Evolutionary conservation across 805 yeast genomes (phyloP).

Genomic region (Saturnispora saitoi): DNA sequence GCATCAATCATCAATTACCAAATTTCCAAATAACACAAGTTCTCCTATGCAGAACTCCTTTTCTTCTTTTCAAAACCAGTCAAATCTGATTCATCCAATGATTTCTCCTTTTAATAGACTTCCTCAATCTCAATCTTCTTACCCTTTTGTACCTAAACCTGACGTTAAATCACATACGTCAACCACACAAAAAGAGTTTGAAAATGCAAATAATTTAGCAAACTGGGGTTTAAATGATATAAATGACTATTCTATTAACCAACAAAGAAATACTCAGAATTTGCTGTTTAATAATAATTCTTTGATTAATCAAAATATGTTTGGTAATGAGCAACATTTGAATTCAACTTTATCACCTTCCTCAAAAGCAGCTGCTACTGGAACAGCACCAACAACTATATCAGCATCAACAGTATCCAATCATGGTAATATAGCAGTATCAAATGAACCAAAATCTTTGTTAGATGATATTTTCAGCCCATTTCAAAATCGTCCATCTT

Average conservation of each 20-base stretch:
- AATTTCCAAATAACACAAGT: neutral
- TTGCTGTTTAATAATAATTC: neutral
- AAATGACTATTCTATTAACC: neutral
- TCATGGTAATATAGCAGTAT: neutral
- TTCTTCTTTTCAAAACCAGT: neutral
- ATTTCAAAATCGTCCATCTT: neutral
- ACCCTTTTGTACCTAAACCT: neutral
- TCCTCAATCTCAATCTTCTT: neutral
- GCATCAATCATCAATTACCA: no score
- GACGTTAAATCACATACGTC: neutral
- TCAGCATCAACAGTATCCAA: neutral
- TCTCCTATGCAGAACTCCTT: neutral
- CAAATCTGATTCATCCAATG: neutral
- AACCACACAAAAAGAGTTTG: neutral
- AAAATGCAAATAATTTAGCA: neutral
- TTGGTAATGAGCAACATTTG: constrained; percentile 1
- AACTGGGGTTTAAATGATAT: neutral
- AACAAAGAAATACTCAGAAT: neutral
- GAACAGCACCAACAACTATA: neutral
- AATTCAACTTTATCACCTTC: constrained; percentile 1
- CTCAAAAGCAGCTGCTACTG: constrained; percentile 7
- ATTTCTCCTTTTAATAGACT: neutral
- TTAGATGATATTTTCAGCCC: constrained; percentile 5
- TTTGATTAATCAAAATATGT: neutral
- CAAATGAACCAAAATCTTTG: neutral